Base-by-base conservation (phyloP, 192 early-diverging fungal genomes). In the Piromyces finnis region DNA sequence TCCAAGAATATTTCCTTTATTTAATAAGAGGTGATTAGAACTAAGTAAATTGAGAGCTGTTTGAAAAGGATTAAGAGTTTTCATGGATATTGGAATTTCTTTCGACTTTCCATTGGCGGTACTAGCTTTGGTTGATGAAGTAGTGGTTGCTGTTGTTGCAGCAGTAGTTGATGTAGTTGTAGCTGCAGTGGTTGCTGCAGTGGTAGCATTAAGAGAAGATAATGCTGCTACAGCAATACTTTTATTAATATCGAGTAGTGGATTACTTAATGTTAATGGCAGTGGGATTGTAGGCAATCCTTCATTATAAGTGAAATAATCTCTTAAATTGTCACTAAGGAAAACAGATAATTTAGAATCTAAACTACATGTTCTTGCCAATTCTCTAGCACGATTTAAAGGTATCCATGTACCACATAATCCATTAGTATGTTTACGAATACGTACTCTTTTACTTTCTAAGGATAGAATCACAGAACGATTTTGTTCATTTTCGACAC, bases 401-500 rank as follows among this genome's bases (percentile, higher is more conserved):
- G 96, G 96, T 78, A 98, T 94, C 96, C 96, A 98, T 11, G 95
- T 96, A 30, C 96, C 96, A 78, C 90, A 91, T 29, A 96, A 85
- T 81, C 88, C 86, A 30, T 90, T 91, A 29, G 89, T 87, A 59
- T 88, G 88, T 81, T 92, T 89, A 17, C 92, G 91, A 82, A 91
- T 88, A 77, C 94, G 91, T 78, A 93, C 90, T 77, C 92, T 89
- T 68, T 88, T 89, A 22, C 94, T 87, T 80, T 98, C 96, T 81
- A 98, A 87, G 78, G 93, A 93, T 29, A 98, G 87, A 13, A 95
- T 91, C 77, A 96, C 94, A 79, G 90, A 93, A 17, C 92, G 89
- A 80, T 98, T 95, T 78, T 91, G 87, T 39, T 95, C 94, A 26
- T 92, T 93, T 30, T 90, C 89, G 17, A 96, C 88, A 6, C 96